Evolutionary conservation across 208 protist species (phyloP).

Genomic region (Herpetomonas samuelpessoai): DNA sequence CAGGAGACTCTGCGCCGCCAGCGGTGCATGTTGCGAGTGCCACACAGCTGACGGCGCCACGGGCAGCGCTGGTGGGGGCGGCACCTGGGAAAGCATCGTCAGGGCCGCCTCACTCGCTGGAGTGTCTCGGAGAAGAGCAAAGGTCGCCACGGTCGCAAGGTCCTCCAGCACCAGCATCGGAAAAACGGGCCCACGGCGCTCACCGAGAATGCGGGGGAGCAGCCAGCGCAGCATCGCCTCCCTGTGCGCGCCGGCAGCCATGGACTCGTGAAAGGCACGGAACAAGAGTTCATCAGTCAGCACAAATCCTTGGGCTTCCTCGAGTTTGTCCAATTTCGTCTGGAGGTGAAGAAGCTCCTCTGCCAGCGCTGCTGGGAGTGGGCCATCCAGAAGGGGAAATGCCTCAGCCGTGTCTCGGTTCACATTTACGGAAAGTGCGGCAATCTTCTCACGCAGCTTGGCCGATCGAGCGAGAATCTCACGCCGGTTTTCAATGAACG

Average conservation of each 20-base stretch:
- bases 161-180: slow-evolving; percentile 31
- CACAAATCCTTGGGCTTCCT: slow-evolving; percentile 55
- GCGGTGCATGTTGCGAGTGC: too few species aligned
- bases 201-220: slow-evolving; percentile 24
- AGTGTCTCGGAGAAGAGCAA: slow-evolving; percentile 20
- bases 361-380: slow-evolving; percentile 32
- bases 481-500: slow-evolving; percentile 40
- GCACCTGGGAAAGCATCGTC: slow-evolving; percentile 5
- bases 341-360: slow-evolving; percentile 52
- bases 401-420: neutral
- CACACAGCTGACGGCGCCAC: neutral
- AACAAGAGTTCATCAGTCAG: slow-evolving; percentile 67
- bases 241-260: slow-evolving; percentile 38
- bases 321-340: slow-evolving; percentile 38
- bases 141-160: slow-evolving; percentile 11
- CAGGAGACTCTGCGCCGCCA: too few species aligned
- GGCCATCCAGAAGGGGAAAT: neutral
- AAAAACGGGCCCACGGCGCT: slow-evolving; percentile 32
- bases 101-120: slow-evolving; percentile 21
- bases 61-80: neutral
- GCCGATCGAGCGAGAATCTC: slow-evolving; percentile 38
- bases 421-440: neutral
- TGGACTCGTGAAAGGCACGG: slow-evolving; percentile 42
- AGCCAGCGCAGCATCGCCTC: slow-evolving; percentile 32
- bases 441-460: slow-evolving; percentile 21